Evolutionary conservation across 768 basidiomycete species (phyloP).

Genomic region (Rhodotorula sphaerocarpa): DNA sequence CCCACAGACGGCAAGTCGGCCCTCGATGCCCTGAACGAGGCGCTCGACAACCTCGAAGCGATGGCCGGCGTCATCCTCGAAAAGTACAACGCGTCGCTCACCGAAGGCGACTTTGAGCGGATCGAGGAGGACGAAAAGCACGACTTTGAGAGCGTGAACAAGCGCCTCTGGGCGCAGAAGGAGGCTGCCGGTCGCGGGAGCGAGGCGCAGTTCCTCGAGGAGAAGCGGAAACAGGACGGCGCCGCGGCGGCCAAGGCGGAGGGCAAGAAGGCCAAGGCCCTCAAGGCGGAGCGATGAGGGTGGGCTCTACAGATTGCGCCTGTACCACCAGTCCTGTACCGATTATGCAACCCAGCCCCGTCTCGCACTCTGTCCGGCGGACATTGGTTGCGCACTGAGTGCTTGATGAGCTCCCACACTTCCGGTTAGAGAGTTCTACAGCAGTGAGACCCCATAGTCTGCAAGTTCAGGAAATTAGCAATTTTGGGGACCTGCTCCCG

Average conservation of each 20-base stretch:
- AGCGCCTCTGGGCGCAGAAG: conserved; percentile 31
- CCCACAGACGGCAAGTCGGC: conserved; percentile 74
- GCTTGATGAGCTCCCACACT: too few relatives aligned
- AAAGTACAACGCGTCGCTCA: conserved; percentile 32
- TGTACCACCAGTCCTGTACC: neutral
- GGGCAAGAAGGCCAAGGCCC: conserved; percentile 26
- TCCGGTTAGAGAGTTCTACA: too few relatives aligned
- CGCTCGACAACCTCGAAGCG: conserved; percentile 37
- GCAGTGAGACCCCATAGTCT: too few relatives aligned
- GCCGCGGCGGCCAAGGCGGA: conserved; percentile 2
- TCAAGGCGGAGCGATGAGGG: conserved; percentile 9
- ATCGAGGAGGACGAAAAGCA: conserved; percentile 19
- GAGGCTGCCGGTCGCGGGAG: conserved; percentile 20
- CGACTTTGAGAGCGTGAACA: conserved; percentile 32
- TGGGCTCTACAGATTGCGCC: neutral
- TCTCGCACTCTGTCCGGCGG: too few relatives aligned
- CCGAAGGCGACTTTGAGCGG: conserved; percentile 31
- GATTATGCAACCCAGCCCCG: neutral
- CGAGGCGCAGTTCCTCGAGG: conserved; percentile 23
- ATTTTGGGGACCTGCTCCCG: too few relatives aligned
- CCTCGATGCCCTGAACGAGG: conserved; percentile 25
- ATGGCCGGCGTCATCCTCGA: conserved; percentile 26
- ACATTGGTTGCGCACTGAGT: too few relatives aligned
- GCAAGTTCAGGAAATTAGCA: too few relatives aligned
- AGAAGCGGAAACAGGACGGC: conserved; percentile 12